A percentile compares a stretch with the other conserved stretches of the same genome.
phyloP scores from a whole-genome alignment of 139 green algal species.

The Chlamydomonas eustigma region DNA sequence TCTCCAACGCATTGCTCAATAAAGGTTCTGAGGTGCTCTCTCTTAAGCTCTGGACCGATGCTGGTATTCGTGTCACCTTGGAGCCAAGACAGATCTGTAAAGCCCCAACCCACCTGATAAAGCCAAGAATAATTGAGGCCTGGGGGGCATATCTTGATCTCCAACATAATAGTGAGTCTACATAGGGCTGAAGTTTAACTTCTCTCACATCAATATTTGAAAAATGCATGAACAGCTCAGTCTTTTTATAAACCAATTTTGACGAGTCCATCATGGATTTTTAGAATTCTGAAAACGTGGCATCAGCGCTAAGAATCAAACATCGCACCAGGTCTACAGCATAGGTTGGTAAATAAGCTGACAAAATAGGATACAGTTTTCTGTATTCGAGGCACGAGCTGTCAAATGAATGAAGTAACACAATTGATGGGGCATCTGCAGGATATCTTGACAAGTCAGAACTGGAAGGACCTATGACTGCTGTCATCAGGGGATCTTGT shows the following conservation, averaged over 20 bases:
- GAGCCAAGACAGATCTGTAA: constrained; percentile 57
- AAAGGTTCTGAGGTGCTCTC: constrained; percentile 59
- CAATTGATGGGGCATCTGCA: constrained; percentile 46
- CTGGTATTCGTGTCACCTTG: not conserved
- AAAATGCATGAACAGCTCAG: no score
- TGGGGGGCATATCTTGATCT: no score
- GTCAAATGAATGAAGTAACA: constrained; percentile 91
- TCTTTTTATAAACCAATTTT: no score
- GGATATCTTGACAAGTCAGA: constrained; percentile 16
- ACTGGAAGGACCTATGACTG: constrained; percentile 33
- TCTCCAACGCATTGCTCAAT: constrained; percentile 18
- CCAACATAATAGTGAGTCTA: no score
- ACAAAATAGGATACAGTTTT: constrained; percentile 70
- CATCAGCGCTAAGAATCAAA: no score
- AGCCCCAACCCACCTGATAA: constrained; percentile 80
- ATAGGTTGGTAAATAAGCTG: constrained; percentile 49
- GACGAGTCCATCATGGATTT: no score
- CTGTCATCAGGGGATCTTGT: constrained; percentile 21
- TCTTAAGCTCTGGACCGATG: constrained; percentile 64
- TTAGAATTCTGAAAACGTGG: no score
- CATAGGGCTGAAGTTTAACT: no score
- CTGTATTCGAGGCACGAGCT: constrained; percentile 80
- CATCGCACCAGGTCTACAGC: constrained; percentile 86
- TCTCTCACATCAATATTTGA: no score
- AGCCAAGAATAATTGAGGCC: no score